A percentile compares a stretch with the other conserved stretches of the same genome.
Conservation (phyloP, 2,329 filamentous ascomycete genomes). For the Aspergillus luchuensis region DNA sequence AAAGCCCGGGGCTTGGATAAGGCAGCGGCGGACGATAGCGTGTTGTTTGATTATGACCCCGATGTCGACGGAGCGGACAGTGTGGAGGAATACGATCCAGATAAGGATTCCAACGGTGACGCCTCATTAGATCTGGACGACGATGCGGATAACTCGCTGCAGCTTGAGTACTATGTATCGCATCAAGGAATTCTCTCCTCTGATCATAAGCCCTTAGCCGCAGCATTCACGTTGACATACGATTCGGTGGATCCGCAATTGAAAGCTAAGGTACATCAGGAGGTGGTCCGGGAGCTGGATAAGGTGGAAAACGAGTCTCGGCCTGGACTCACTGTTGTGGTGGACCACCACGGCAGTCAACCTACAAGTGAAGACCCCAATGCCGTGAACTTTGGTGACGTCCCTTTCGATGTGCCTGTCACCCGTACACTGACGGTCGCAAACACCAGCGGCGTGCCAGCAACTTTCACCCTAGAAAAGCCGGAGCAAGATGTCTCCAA, state of each 20-base stretch:
- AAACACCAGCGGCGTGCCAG: slow-evolving; percentile 83
- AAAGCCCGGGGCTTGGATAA: slow-evolving; percentile 74
- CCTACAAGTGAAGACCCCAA: slow-evolving; percentile 49
- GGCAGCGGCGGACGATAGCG: slow-evolving; percentile 73
- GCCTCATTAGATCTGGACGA: slow-evolving; percentile 28
- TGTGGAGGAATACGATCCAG: slow-evolving; percentile 62
- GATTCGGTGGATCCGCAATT: slow-evolving; percentile 83
- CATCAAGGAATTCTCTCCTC: slow-evolving; percentile 90
- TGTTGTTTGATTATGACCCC: slow-evolving; percentile 89
- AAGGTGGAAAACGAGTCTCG: slow-evolving; percentile 88
- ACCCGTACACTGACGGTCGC: slow-evolving; percentile 76
- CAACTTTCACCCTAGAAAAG: slow-evolving; percentile 77
- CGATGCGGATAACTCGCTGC: slow-evolving; percentile 52
- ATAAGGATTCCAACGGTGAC: slow-evolving; percentile 51
- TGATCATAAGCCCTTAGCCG: slow-evolving; percentile 89
- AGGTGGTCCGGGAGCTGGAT: slow-evolving; percentile 85
- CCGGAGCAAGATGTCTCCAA: slow-evolving; percentile 54
- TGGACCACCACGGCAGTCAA: slow-evolving; percentile 59
- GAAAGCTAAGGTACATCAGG: slow-evolving; percentile 79
- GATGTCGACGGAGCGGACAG: slow-evolving; percentile 68
- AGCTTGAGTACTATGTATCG: slow-evolving; percentile 73
- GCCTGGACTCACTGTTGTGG: slow-evolving; percentile 77
- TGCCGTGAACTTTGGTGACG: slow-evolving; percentile 75
- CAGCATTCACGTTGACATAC: slow-evolving; percentile 80
- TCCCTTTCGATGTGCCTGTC: slow-evolving; percentile 69